Percentiles rank a stretch among this genome's conserved stretches.
These are phyloP conservation scores for Inonotus obliquus DNA, from an alignment of 1,284 basidiomycete species.

Conservation along the genomic window DNA sequence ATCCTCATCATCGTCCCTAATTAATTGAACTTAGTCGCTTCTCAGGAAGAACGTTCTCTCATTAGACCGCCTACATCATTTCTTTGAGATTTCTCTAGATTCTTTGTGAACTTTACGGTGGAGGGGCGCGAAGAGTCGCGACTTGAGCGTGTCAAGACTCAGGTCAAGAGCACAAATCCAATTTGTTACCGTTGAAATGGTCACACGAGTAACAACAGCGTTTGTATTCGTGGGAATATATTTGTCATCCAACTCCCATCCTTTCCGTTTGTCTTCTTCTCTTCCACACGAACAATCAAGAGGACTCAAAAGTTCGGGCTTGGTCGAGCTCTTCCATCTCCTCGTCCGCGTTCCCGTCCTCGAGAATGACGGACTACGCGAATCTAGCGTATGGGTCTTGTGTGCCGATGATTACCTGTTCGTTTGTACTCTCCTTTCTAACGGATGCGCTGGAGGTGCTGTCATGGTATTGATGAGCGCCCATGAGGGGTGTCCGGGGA, in stretches of 20 bases:
- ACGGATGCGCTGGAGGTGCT: conserved; percentile 9
- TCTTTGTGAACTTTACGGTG: neutral
- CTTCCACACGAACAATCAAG: conserved; percentile 13
- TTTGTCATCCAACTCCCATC: neutral
- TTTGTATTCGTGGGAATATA: conserved; percentile 6
- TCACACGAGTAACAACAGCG: neutral
- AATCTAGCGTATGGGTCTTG: conserved; percentile 8
- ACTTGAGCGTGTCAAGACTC: neutral
- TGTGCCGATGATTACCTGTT: neutral
- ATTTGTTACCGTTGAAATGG: neutral
- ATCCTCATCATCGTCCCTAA: conserved; percentile 19
- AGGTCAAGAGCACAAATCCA: neutral
- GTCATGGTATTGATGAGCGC: conserved; percentile 8
- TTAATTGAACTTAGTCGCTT: neutral
- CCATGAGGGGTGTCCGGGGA: conserved; percentile 10
- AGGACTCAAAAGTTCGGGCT: conserved; percentile 20
- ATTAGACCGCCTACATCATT: neutral
- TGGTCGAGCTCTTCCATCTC: conserved; percentile 13
- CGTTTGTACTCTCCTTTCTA: neutral
- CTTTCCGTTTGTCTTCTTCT: neutral
- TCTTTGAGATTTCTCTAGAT: neutral
- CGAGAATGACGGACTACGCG: conserved; percentile 15
- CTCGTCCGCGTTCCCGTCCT: conserved; percentile 20
- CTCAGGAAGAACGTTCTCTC: neutral
- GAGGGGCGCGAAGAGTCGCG: neutral